Evolutionary conservation across 2,329 filamentous ascomycete genomes (phyloP).

Genomic region (Exophiala mesophila): DNA sequence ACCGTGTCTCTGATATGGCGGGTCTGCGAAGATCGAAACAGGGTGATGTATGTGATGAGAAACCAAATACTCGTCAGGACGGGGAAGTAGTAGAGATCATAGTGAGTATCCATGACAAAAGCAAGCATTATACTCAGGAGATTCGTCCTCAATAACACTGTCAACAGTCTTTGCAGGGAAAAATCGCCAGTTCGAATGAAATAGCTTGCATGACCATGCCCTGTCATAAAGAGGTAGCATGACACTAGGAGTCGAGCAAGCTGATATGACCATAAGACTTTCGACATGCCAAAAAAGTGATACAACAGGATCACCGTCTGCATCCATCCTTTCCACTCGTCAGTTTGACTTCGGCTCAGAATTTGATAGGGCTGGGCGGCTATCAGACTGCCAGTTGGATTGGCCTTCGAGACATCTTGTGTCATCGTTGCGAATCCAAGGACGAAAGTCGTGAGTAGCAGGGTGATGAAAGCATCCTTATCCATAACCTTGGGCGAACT

Average conservation of each 20-base stretch:
- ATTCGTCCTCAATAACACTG: slow-evolving; percentile 55
- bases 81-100: slow-evolving; percentile 56
- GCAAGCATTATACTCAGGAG: slow-evolving; percentile 50
- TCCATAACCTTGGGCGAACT: slow-evolving; percentile 46
- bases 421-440: slow-evolving; percentile 9
- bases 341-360: slow-evolving; percentile 52
- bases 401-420: not conserved
- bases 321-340: slow-evolving; percentile 66
- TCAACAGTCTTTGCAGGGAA: slow-evolving; percentile 49
- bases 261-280: slow-evolving; percentile 50
- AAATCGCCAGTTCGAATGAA: slow-evolving; percentile 55
- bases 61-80: slow-evolving; percentile 60
- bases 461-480: slow-evolving; percentile 14
- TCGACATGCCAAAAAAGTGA: slow-evolving; percentile 53
- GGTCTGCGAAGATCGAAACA: slow-evolving; percentile 39
- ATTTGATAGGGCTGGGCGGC: slow-evolving; percentile 28
- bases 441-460: slow-evolving; percentile 27
- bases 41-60: slow-evolving; percentile 50
- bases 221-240: slow-evolving; percentile 58
- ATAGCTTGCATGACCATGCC: slow-evolving; percentile 57
- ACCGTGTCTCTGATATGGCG: slow-evolving; percentile 45
- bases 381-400: not conserved
- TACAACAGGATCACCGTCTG: slow-evolving; percentile 54
- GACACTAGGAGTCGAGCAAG: slow-evolving; percentile 52
- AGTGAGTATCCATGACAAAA: slow-evolving; percentile 54